Evolutionary conservation across 2,329 filamentous ascomycete genomes (phyloP).

Genomic region (Cladosporium sp.): DNA sequence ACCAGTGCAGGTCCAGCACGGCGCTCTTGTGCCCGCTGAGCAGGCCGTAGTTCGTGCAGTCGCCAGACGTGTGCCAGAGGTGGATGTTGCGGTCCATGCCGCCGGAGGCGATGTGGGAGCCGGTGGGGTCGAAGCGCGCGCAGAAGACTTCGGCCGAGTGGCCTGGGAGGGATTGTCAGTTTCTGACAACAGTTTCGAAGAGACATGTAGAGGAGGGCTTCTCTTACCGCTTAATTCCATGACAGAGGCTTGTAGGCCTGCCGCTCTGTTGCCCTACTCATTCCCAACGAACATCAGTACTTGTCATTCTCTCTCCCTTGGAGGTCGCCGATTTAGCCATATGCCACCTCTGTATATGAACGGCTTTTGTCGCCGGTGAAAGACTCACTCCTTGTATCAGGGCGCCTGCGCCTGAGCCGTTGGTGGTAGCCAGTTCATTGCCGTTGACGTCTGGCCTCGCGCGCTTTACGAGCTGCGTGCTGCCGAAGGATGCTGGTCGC

Average conservation of each 20-base stretch:
- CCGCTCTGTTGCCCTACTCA: slow-evolving; percentile 68
- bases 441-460: slow-evolving; percentile 64
- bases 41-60: slow-evolving; percentile 90
- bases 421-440: slow-evolving; percentile 54
- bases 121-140: slow-evolving; percentile 82
- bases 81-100: slow-evolving; percentile 95
- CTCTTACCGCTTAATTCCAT: slow-evolving; percentile 80
- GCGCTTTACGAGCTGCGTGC: slow-evolving; percentile 80
- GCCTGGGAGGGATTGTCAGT: slow-evolving; percentile 35
- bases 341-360: too few species aligned
- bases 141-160: slow-evolving; percentile 81
- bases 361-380: too few species aligned
- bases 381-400: slow-evolving; percentile 54
- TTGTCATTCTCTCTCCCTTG: slow-evolving; percentile 20
- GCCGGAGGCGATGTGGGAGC: slow-evolving; percentile 84
- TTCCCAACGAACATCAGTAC: slow-evolving; percentile 21
- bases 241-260: slow-evolving; percentile 78
- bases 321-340: slow-evolving; percentile 19
- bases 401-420: slow-evolving; percentile 55
- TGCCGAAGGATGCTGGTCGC: slow-evolving; percentile 75
- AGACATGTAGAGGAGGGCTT: background rate
- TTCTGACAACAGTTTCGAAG: too few species aligned
- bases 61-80: slow-evolving; percentile 87
- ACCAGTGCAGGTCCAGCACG: slow-evolving; percentile 91
- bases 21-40: slow-evolving; percentile 87